phyloP scores from a whole-genome alignment of 352 stramenopile species.

The Globisporangium takayamanum region DNA sequence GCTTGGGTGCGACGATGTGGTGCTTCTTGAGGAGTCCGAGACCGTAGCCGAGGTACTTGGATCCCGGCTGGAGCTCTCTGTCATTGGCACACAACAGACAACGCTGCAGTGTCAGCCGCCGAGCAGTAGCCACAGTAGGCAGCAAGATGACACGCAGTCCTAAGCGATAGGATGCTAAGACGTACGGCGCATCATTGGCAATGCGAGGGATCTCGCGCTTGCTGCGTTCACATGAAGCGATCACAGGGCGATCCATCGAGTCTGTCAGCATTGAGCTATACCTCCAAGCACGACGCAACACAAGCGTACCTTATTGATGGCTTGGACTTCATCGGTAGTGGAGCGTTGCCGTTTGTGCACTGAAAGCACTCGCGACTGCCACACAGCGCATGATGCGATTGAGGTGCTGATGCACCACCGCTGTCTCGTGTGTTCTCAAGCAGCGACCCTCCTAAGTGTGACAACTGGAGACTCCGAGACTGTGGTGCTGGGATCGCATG shows the following conservation, averaged over 20 bases:
- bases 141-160: neutral
- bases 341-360: slow-evolving; percentile 18
- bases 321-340: neutral
- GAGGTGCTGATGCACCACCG: neutral
- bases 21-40: slow-evolving; percentile 75
- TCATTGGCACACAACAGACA: slow-evolving; percentile 1
- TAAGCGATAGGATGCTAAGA: neutral
- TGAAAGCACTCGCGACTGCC: slow-evolving; percentile 60
- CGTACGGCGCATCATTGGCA: slow-evolving; percentile 9
- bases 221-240: neutral
- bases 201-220: slow-evolving; percentile 6
- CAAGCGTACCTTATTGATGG: neutral
- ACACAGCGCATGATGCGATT: slow-evolving; percentile 2
- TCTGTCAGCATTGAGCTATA: neutral
- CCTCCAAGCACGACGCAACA: neutral
- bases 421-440: neutral
- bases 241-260: neutral
- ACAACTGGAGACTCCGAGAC: slow-evolving; percentile 14
- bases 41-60: slow-evolving; percentile 70
- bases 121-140: neutral
- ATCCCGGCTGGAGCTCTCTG: slow-evolving; percentile 41
- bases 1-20: slow-evolving; percentile 43
- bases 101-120: neutral
- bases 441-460: slow-evolving; percentile 16
- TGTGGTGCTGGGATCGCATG: slow-evolving; percentile 5